Percentiles rank a stretch among this genome's conserved stretches.
Evolutionary conservation across 495 filamentous ascomycete genomes (phyloP).

Genomic region (Lasiosphaeria ovina): DNA sequence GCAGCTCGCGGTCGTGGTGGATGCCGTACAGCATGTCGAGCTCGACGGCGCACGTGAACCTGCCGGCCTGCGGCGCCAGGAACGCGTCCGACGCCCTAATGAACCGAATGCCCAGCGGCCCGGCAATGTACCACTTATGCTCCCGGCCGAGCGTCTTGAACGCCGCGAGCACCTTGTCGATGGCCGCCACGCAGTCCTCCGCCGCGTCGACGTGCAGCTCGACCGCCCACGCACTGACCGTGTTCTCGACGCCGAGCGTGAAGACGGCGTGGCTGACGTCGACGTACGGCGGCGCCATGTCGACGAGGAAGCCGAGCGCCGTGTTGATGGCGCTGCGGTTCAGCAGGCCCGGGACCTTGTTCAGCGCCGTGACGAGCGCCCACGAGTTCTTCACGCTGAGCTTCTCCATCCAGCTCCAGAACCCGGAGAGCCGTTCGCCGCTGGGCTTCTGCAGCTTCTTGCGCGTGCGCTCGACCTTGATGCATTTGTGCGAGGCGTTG

Average conservation of each 20-base stretch:
- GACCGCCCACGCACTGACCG: slow-evolving; percentile 11
- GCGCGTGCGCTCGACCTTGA: slow-evolving; percentile 12
- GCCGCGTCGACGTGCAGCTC: slow-evolving; percentile 17
- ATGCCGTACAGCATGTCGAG: slow-evolving; percentile 12
- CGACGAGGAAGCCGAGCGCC: slow-evolving; percentile 8
- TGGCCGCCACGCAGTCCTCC: background rate
- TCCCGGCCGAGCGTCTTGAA: background rate
- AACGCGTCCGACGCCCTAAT: slow-evolving; percentile 12
- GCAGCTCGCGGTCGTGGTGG: slow-evolving; percentile 1
- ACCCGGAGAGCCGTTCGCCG: slow-evolving; percentile 1
- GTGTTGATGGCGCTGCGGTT: slow-evolving; percentile 2
- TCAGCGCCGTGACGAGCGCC: slow-evolving; percentile 8
- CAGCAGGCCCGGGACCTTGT: background rate
- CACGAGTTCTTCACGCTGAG: background rate
- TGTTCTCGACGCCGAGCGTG: slow-evolving; percentile 12
- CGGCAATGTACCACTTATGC: slow-evolving; percentile 12
- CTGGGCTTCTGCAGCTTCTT: background rate
- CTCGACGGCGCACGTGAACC: slow-evolving; percentile 14
- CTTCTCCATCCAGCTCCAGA: slow-evolving; percentile 1
- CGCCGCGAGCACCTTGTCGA: slow-evolving; percentile 7
- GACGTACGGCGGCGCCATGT: slow-evolving; percentile 14
- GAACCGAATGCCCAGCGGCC: slow-evolving; percentile 15
- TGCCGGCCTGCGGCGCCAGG: slow-evolving; percentile 14
- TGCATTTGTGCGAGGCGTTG: slow-evolving; percentile 2
- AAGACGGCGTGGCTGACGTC: slow-evolving; percentile 16